phyloP scores from a whole-genome alignment of 805 yeast species.

The Barnettozyma wickerhamii region DNA sequence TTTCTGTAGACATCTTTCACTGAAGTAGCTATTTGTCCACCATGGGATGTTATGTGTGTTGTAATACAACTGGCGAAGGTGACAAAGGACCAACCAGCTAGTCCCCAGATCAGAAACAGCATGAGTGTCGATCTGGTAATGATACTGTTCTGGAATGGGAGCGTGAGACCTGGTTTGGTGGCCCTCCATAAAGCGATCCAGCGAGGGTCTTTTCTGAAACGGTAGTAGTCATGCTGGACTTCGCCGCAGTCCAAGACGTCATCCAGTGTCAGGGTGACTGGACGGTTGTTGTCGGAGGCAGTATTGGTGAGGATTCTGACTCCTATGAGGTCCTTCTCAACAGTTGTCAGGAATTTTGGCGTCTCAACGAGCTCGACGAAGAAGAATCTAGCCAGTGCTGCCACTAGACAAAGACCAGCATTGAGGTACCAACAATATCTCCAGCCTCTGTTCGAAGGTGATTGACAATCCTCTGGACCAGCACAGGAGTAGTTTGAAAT shows the following conservation, averaged over 20 bases:
- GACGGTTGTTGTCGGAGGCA: constrained; percentile 42
- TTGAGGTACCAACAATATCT: constrained; percentile 50
- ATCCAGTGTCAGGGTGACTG: constrained; percentile 39
- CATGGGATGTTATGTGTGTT: constrained; percentile 44
- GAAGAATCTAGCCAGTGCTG: constrained; percentile 44
- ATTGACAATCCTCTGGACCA: constrained; percentile 37
- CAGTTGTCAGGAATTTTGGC: constrained; percentile 47
- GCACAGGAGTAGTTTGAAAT: constrained; percentile 44
- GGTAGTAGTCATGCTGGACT: constrained; percentile 26
- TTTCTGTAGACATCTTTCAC: constrained; percentile 42
- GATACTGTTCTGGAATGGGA: constrained; percentile 39
- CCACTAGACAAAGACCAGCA: constrained; percentile 45
- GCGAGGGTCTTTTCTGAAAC: constrained; percentile 16
- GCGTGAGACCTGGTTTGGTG: constrained; percentile 34
- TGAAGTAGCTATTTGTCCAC: constrained; percentile 41
- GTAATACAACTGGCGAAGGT: constrained; percentile 50
- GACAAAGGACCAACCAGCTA: constrained; percentile 51
- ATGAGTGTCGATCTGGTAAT: constrained; percentile 40
- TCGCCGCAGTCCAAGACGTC: constrained; percentile 43
- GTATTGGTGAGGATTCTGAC: constrained; percentile 38
- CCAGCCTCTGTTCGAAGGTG: constrained; percentile 52
- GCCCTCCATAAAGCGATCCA: constrained; percentile 14
- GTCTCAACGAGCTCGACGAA: constrained; percentile 43
- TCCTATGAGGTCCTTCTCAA: constrained; percentile 47
- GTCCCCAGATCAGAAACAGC: constrained; percentile 47